Evolutionary conservation across 1,284 basidiomycete genomes (phyloP), one percentile per base, ranked within the genome.

Genomic region (Afroboletus lepidellus): DNA sequence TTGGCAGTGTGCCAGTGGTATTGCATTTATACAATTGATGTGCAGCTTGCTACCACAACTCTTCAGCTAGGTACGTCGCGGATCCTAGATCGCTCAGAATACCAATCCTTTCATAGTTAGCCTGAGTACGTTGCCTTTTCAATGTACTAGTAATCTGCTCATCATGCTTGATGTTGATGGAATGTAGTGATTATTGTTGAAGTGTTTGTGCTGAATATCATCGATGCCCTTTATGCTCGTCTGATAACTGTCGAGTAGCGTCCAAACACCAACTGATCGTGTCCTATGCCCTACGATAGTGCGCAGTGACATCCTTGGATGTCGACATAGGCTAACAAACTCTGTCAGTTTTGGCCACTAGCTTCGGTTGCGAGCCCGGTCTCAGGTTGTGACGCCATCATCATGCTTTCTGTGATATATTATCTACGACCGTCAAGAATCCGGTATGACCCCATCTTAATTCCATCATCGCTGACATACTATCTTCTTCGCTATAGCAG

Each of bases 311-410:
- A 33, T 29, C 21, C n/a, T 33, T 15, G 12, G 13, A 36, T 44
- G 11, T 23, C 20, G 15, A 23, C 8, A 9, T 29, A n/a, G n/a
- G 24, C 24, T 41, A 8, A 51, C 16, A 23, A 8, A 0, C 9
- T 15, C 23, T 29, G 3, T 29, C 20, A 61, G 61, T 59, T 51
- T 45, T 4, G n/a, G 2, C 46, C 51, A n/a, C 1, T 34, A 18
- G 34, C 52, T 16, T 39, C 50, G 11, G 8, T 47, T 3, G 41
- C 57, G 15, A 53, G 53, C n/a, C 54, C 61, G 3, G 32, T 48
- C 25, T n/a, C n/a, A n/a, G n/a, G n/a, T n/a, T 57, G 61, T 27
- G 61, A 61, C 27, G 33, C 45, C 6, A 16, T 45, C 12, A 59
- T 64, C 27, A 61, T 49, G 5, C n/a, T 34, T 21, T 51, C 54